These are phyloP conservation scores for Vachellia collinsii DNA, from an alignment of 306 rosid genomes.

Conservation along the genomic window DNA sequence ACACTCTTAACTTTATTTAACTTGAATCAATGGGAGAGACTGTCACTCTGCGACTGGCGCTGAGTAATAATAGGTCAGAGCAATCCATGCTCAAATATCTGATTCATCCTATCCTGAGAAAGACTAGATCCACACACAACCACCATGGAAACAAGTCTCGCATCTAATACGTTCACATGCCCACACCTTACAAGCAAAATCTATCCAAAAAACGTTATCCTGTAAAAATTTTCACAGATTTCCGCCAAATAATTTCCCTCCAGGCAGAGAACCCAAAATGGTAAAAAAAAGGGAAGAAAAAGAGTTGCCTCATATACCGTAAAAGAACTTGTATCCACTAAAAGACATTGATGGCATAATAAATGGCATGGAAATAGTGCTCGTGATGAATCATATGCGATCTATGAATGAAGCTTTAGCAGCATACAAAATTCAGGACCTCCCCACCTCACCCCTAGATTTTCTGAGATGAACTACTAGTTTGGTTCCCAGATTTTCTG, in stretches of 20 bases:
- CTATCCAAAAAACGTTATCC: not conserved
- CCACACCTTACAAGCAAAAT: not conserved
- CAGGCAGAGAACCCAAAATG: constrained; percentile 26
- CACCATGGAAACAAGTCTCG: not conserved
- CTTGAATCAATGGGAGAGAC: not conserved
- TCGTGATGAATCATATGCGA: constrained; percentile 30
- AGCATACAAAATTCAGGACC: constrained; percentile 40
- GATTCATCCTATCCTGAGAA: not conserved
- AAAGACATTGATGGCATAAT: constrained; percentile 1
- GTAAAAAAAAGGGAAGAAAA: not conserved
- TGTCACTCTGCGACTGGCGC: not conserved
- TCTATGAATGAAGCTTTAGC: constrained; percentile 25
- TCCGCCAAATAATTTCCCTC: not conserved
- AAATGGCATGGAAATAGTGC: constrained; percentile 29
- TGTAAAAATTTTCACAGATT: not conserved
- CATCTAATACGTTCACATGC: not conserved
- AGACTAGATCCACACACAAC: not conserved
- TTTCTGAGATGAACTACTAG: constrained; percentile 26
- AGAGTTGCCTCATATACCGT: not conserved
- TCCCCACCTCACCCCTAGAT: constrained; percentile 39
- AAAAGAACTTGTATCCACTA: constrained; percentile 22
- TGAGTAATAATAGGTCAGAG: not conserved
- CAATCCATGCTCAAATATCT: not conserved
- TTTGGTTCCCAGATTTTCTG: not conserved
- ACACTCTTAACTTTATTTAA: not conserved